These are phyloP conservation scores for Trichothecium sympodiale DNA, from an alignment of 2,329 filamentous ascomycete species.

Conservation along the genomic window DNA sequence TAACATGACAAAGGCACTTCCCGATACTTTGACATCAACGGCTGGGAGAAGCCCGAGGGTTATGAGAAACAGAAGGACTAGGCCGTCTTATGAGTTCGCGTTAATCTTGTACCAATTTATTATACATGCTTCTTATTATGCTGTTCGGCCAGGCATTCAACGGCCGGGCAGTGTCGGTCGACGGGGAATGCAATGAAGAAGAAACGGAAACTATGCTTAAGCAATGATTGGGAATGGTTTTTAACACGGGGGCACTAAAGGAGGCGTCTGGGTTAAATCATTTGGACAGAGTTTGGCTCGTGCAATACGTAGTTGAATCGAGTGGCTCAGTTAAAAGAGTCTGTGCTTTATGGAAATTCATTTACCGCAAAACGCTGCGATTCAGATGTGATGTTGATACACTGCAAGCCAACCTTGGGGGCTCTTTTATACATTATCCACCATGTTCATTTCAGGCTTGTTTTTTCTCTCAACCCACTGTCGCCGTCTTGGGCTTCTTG, in stretches of 20 bases:
- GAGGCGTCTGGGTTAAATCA: slow-evolving; percentile 4
- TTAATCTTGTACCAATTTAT: slow-evolving; percentile 4
- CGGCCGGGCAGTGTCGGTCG: not conserved
- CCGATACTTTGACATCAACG: slow-evolving; percentile 75
- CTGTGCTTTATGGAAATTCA: no score
- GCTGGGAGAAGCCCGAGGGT: slow-evolving; percentile 71
- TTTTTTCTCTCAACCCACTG: slow-evolving; percentile 28
- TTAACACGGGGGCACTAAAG: not conserved
- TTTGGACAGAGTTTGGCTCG: not conserved
- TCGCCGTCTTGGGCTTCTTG: slow-evolving; percentile 90
- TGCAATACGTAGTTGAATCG: not conserved
- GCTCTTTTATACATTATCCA: not conserved
- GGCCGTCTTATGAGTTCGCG: slow-evolving; percentile 5
- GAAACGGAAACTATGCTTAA: not conserved
- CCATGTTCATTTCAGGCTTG: not conserved
- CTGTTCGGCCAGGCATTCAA: not conserved
- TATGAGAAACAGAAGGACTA: slow-evolving; percentile 61
- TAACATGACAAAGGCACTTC: slow-evolving; percentile 42
- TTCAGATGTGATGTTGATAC: no score
- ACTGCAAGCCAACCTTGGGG: no score
- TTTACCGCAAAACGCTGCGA: no score
- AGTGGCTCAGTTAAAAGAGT: no score
- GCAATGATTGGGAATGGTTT: not conserved
- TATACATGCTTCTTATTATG: not conserved
- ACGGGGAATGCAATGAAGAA: not conserved